phyloP scores from a whole-genome alignment of 2,329 filamentous ascomycete species.

The Ceratocystis destructans region DNA sequence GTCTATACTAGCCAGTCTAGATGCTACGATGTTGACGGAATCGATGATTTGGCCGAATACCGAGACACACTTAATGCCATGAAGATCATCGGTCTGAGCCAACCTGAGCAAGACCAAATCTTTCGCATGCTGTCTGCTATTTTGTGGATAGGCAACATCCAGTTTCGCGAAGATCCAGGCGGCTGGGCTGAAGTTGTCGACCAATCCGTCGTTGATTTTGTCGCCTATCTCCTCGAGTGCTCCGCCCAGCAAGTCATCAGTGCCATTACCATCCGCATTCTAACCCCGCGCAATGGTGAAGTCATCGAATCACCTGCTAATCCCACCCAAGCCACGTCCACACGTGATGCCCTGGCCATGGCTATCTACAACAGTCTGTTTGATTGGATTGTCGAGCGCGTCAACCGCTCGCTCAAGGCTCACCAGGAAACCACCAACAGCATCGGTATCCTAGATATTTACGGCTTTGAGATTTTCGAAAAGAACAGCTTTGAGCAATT shows the following conservation, averaged over 20 bases:
- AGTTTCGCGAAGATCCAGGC: constrained; percentile 76
- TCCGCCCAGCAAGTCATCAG: constrained; percentile 67
- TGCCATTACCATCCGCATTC: constrained; percentile 75
- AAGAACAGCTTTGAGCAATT: constrained; percentile 98
- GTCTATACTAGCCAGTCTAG: constrained; percentile 87
- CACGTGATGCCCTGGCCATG: constrained; percentile 82
- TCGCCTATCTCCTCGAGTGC: constrained; percentile 86
- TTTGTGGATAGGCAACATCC: constrained; percentile 88
- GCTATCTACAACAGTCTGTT: constrained; percentile 97
- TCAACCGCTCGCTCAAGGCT: constrained; percentile 78
- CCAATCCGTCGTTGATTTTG: constrained; percentile 82
- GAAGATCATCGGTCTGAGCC: constrained; percentile 78
- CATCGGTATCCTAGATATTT: constrained; percentile 96
- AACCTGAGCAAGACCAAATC: constrained; percentile 86
- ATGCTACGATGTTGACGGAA: constrained; percentile 85
- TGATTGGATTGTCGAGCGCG: constrained; percentile 91
- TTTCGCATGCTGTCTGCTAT: constrained; percentile 89
- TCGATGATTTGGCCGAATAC: constrained; percentile 83
- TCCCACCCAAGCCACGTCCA: constrained; percentile 68
- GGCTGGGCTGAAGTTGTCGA: constrained; percentile 80
- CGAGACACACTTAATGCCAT: constrained; percentile 86
- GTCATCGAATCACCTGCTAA: constrained; percentile 69
- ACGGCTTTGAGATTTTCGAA: constrained; percentile 98
- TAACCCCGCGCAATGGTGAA: constrained; percentile 54
- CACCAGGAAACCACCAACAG: constrained; percentile 63